Evolutionary conservation across 2,329 filamentous ascomycete species (phyloP), one percentile per base, ranked within the genome.

Genomic region (Colletotrichum costaricense): DNA sequence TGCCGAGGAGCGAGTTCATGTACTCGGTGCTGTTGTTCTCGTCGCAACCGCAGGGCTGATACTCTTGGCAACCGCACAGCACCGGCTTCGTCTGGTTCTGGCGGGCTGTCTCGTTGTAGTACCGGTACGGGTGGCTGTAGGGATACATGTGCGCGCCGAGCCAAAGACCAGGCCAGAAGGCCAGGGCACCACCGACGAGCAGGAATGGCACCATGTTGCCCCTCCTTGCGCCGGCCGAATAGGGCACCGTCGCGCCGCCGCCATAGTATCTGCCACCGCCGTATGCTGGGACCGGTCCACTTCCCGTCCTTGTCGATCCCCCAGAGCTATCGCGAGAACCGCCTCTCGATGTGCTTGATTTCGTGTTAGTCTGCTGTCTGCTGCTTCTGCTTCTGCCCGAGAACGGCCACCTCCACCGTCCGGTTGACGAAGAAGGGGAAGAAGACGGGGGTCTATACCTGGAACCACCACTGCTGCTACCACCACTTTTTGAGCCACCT

Each of bases 101-200:
- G 55, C 80, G 84, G 72, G 75, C 79, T 5, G 83, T 85, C 42
- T 78, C 76, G 77, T 89, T 90, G 79, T 83, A 80, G 82, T 87
- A 88, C 6, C 79, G 77, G 81, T 91, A 92, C n/a, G 86, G 87
- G 79, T 90, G 88, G 54, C 78, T 79, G 79, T 91, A 94, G 59
- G 89, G 83, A 80, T 93, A 93, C 1, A 89, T 89, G 55, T 75
- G 56, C 22, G 73, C 73, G 35, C 65, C 62, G 88, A 77, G 89
- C 91, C 92, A 94, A 49, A 90, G 73, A 4, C 90, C 92, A 1
- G 91, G 89, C 87, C 92, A 92, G 81, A 93, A 88, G 26, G 85
- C 84, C 11, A 93, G 78, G 2, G 84, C 81, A 12, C 82, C 80
- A 4, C 84, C 86, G 4, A 87, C 78, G 3, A 93, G 82, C 26